Conservation (phyloP, 2,329 filamentous ascomycete genomes). For the Colletotrichum sojae region DNA sequence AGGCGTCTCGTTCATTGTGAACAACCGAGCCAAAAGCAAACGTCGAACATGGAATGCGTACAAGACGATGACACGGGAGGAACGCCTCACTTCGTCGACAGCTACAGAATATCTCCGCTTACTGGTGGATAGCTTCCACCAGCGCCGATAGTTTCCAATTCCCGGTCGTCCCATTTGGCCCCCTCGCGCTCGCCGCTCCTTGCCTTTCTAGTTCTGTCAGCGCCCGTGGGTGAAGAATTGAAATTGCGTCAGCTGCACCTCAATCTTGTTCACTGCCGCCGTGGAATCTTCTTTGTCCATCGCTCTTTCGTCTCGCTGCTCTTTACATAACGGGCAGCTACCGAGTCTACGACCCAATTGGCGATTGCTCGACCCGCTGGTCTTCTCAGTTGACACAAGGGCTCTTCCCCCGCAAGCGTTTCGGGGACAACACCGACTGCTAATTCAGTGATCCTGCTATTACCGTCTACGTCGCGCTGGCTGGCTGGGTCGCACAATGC, state of each 20-base stretch:
- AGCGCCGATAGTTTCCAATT: background rate
- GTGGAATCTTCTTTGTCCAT: conserved; percentile 17
- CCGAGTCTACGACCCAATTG: conserved; percentile 2
- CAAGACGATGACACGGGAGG: no score
- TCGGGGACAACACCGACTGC: conserved; percentile 13
- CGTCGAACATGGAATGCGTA: no score
- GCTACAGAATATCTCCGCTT: no score
- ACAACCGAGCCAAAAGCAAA: no score
- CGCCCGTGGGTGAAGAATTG: conserved; percentile 22
- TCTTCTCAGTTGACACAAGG: background rate
- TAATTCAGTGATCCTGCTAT: background rate
- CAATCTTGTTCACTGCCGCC: conserved; percentile 20
- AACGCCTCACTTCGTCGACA: no score
- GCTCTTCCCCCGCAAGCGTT: conserved; percentile 16
- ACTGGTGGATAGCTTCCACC: background rate
- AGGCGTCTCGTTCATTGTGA: no score
- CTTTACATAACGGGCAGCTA: conserved; percentile 3
- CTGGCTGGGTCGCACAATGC: conserved; percentile 5
- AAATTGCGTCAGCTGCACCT: conserved; percentile 34
- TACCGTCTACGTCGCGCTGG: background rate
- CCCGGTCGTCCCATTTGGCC: background rate
- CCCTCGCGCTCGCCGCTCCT: background rate
- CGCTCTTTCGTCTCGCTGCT: conserved; percentile 28
- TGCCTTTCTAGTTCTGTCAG: conserved; percentile 4
- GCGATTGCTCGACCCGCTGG: background rate